phyloP scores from a whole-genome alignment of 169 alveolate genomes.

The Cryptosporidium felis region DNA sequence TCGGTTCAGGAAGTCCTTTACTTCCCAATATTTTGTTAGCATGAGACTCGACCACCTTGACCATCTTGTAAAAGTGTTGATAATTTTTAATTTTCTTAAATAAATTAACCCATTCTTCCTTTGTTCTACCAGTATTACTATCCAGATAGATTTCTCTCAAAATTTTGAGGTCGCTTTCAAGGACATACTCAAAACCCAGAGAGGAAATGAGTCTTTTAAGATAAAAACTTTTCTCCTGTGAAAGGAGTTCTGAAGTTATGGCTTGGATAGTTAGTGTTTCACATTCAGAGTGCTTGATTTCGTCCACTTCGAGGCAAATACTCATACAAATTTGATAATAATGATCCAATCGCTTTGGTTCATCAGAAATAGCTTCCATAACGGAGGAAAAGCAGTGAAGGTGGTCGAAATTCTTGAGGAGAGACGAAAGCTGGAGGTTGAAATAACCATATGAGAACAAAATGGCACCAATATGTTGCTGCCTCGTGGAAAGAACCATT shows the following conservation, averaged over 20 bases:
- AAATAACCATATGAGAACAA: conserved; percentile 39
- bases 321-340: conserved; percentile 65
- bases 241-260: not conserved
- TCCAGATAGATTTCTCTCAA: conserved; percentile 33
- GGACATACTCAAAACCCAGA: not conserved
- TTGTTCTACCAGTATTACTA: not conserved
- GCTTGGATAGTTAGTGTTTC: conserved; percentile 21
- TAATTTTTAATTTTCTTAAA: not conserved
- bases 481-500: conserved; percentile 10
- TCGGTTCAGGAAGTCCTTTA: not conserved
- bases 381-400: conserved; percentile 42
- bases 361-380: not conserved
- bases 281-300: conserved; percentile 1
- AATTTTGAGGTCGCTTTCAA: conserved; percentile 19
- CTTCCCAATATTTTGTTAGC: not conserved
- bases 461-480: conserved; percentile 41
- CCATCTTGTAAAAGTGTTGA: conserved; percentile 2
- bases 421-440: conserved; percentile 1
- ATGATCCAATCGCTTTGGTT: conserved; percentile 53
- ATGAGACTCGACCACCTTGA: not conserved
- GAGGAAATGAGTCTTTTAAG: not conserved
- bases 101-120: conserved; percentile 1
- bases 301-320: conserved; percentile 42
- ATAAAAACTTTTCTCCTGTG: not conserved
- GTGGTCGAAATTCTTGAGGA: conserved; percentile 23